Conservation (phyloP, 257 asterid genomes). For the Solanum lycopersicoides region DNA sequence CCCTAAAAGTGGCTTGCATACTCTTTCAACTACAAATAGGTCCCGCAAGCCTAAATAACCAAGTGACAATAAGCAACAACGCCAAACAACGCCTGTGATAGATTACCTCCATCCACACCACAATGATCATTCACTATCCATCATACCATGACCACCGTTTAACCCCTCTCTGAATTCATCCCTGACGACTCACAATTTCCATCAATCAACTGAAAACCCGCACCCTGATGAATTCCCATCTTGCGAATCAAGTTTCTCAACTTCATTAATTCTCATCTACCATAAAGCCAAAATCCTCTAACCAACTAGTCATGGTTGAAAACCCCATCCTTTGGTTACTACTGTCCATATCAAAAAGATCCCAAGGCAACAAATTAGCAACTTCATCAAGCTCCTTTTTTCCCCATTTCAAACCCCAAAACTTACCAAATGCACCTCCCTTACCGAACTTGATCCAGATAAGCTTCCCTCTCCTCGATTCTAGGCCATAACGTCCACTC, state of each 20-base stretch:
- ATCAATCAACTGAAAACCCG: slow-evolving; percentile 7
- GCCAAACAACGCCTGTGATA: slow-evolving; percentile 3
- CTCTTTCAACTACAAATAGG: slow-evolving; percentile 55
- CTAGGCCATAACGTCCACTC: neutral
- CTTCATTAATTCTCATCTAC: neutral
- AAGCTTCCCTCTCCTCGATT: too few species aligned
- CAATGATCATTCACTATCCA: slow-evolving; percentile 3
- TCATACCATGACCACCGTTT: neutral
- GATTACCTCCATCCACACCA: slow-evolving; percentile 25
- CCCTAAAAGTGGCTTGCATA: slow-evolving; percentile 75
- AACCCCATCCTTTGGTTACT: neutral
- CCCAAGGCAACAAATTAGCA: too few species aligned
- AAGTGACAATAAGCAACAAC: slow-evolving; percentile 28
- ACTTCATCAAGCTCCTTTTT: too few species aligned
- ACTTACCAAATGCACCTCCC: too few species aligned
- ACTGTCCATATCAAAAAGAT: too few species aligned
- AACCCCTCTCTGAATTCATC: slow-evolving; percentile 9
- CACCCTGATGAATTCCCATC: slow-evolving; percentile 18
- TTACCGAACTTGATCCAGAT: too few species aligned
- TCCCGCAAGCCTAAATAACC: slow-evolving; percentile 39
- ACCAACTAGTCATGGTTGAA: too few species aligned
- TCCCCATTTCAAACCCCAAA: too few species aligned
- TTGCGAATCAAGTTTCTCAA: slow-evolving; percentile 20
- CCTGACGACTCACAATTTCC: neutral
- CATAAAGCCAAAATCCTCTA: slow-evolving; percentile 34